Evolutionary conservation across 2,329 filamentous ascomycete genomes (phyloP).

Genomic region (Neopestalotiopsis sp.): DNA sequence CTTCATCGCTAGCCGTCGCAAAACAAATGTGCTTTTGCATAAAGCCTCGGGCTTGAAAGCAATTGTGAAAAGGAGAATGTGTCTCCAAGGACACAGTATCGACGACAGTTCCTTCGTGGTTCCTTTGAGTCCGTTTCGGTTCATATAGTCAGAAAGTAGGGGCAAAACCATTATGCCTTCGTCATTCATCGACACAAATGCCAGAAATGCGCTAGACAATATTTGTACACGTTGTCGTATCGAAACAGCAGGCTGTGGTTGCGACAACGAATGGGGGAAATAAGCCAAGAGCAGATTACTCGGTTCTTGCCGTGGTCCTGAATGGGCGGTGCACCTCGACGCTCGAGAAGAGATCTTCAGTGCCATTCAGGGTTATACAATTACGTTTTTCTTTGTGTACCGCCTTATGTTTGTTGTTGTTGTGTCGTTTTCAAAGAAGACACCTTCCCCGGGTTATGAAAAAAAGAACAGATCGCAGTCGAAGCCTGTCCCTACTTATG

Average conservation of each 20-base stretch:
- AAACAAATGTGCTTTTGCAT: neutral
- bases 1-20: neutral
- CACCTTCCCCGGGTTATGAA: neutral
- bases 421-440: neutral
- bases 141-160: constrained; percentile 10
- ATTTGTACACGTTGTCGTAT: constrained; percentile 12
- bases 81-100: neutral
- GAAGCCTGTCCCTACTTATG: neutral
- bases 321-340: neutral
- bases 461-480: neutral
- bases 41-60: neutral
- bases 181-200: neutral
- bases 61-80: neutral
- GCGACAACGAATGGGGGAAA: neutral
- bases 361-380: neutral
- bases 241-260: neutral
- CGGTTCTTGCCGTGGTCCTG: neutral
- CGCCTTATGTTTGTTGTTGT: neutral
- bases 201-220: constrained; percentile 14
- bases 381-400: neutral
- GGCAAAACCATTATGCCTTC: constrained; percentile 3
- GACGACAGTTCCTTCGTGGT: neutral
- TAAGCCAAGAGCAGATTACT: neutral
- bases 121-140: neutral
- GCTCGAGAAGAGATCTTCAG: neutral